These are phyloP conservation scores for Thielaviopsis musarum DNA, from an alignment of 2,329 filamentous ascomycete species.

Conservation along the genomic window DNA sequence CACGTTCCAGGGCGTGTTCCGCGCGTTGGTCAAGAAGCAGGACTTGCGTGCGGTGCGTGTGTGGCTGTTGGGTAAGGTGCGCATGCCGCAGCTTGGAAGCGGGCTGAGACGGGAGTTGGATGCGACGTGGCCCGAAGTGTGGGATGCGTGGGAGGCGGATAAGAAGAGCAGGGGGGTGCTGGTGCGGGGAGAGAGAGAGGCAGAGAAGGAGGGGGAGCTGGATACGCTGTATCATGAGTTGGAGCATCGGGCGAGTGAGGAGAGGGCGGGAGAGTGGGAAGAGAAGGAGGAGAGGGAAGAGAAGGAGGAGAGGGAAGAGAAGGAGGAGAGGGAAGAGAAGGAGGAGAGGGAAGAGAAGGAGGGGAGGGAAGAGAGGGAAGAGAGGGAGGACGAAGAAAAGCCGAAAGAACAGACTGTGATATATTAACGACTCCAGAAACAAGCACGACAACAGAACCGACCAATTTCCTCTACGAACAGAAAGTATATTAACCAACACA, in stretches of 20 bases:
- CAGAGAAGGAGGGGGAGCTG: neutral
- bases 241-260: neutral
- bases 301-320: too few species aligned
- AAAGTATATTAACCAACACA: neutral
- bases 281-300: too few species aligned
- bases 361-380: too few species aligned
- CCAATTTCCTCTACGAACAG: neutral
- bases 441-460: neutral
- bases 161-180: neutral
- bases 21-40: neutral
- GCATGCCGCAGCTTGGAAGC: constrained; percentile 5
- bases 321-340: too few species aligned
- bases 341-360: too few species aligned
- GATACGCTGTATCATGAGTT: neutral
- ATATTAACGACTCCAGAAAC: neutral
- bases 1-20: constrained; percentile 13
- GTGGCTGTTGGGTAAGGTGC: neutral
- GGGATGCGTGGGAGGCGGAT: neutral
- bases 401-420: neutral
- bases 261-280: neutral
- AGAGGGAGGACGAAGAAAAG: too few species aligned
- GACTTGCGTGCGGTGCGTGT: constrained; percentile 1
- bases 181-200: neutral
- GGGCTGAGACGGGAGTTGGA: constrained; percentile 9
- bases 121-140: constrained; percentile 5